phyloP scores from a whole-genome alignment of 192 early-diverging fungal species.

The Coemansia sp. region DNA sequence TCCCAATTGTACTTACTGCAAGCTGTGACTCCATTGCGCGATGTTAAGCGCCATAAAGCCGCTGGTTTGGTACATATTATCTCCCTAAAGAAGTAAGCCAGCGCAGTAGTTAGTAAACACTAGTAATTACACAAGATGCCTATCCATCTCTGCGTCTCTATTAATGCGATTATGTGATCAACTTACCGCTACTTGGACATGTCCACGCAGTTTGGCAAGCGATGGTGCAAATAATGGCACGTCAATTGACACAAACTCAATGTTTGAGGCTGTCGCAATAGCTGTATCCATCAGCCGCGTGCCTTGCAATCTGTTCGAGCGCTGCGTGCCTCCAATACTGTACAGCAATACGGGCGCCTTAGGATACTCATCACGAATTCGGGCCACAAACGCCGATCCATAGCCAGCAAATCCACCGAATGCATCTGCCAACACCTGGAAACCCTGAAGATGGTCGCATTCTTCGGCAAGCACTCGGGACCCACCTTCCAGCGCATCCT shows the following conservation, averaged over 20 bases:
- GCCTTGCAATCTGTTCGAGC: background rate
- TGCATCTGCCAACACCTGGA: conserved; percentile 66
- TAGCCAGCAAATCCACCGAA: conserved; percentile 74
- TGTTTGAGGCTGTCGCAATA: conserved; percentile 18
- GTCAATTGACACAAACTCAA: conserved; percentile 29
- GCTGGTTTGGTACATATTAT: conserved; percentile 19
- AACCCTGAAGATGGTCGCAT: conserved; percentile 59
- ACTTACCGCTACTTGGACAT: conserved; percentile 18
- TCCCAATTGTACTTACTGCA: conserved; percentile 18
- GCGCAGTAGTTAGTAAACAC: background rate
- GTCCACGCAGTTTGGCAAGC: conserved; percentile 2
- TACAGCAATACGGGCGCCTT: conserved; percentile 63
- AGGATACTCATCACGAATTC: conserved; percentile 68
- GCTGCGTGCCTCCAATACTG: conserved; percentile 40
- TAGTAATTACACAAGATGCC: background rate
- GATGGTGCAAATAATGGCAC: conserved; percentile 35
- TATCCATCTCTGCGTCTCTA: background rate
- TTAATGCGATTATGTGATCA: background rate
- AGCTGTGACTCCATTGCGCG: conserved; percentile 33
- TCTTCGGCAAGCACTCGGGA: conserved; percentile 41
- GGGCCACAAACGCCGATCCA: conserved; percentile 56
- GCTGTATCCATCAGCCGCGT: conserved; percentile 23
- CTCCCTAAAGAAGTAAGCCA: conserved; percentile 11
- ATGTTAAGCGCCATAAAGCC: conserved; percentile 30
- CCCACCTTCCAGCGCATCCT: conserved; percentile 40